Evolutionary conservation across 139 green algal genomes (phyloP), one percentile per base, ranked within the genome.

Genomic region (Picochlorum sp.): DNA sequence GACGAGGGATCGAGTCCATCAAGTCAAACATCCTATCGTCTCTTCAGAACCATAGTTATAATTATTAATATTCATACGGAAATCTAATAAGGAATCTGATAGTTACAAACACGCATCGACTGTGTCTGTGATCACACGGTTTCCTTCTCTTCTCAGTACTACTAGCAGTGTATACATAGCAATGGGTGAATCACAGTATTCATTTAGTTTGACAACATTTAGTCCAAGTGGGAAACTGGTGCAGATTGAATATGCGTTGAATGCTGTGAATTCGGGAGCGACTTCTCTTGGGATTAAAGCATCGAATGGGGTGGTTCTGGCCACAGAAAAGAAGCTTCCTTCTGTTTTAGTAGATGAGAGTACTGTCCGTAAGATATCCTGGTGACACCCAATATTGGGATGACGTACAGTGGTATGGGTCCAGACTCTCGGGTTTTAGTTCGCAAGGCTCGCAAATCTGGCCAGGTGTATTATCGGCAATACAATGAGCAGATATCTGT

Each of bases 311-410:
- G 94, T 99, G 21, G 94, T 99, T 11, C 88, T 99, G 26, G 94
- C 94, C 21, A 99, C 94, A 21, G 94, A 99, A 65, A 98, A 98
- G 82, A 99, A 99, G 78, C 78, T 95, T 56, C 91, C 92, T 0
- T 89, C 80, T 18, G 77, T 86, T 10, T 77, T 99, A 28, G 85
- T 85, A 16, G 90, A 96, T 41, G 86, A 95, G 64, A 65, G 37
- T 32, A 95, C 89, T 6, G 88, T 96, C 54, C 78, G 95, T 70
- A 98, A 97, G 76, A 97, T 98, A 32, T 73, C 75, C 74, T 88
- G 45, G 61, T 99, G 4, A 95, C 92, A 10, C 79, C 83, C 15
- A 95, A 97, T 63, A 89, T 96, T 9, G 94, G 94, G 4, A 82
- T 98, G 10, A 88, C 94, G 10, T 99, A 99, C 79, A 91, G 81